These are phyloP conservation scores for Chlorella vulgaris DNA, from an alignment of 139 green algal genomes.

Conservation along the genomic window DNA sequence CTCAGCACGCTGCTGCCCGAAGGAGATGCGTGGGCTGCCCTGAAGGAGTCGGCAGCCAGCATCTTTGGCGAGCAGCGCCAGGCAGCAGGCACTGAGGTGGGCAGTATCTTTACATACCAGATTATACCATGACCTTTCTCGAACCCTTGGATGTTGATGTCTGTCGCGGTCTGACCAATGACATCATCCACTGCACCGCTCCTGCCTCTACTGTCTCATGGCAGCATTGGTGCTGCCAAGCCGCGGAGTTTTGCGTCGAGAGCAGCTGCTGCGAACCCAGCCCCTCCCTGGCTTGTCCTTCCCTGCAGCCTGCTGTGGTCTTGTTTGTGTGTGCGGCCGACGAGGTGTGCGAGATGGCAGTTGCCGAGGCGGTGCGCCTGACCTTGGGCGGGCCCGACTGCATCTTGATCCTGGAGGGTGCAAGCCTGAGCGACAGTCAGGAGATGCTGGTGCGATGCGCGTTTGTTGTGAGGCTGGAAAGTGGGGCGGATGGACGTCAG, in stretches of 20 bases:
- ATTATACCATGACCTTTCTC: not conserved
- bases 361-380: not conserved
- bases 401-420: not conserved
- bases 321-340: not conserved
- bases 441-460: not conserved
- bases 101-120: not conserved
- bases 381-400: not conserved
- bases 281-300: not conserved
- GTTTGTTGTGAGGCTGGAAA: not conserved
- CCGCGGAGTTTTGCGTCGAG: no score
- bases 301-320: not conserved
- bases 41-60: not conserved
- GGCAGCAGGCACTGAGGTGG: not conserved
- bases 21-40: not conserved
- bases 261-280: no score
- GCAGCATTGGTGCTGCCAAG: no score
- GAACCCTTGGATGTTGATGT: not conserved
- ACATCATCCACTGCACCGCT: no score
- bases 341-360: not conserved
- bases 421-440: not conserved
- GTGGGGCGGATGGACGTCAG: no score
- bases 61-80: not conserved
- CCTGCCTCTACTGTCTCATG: no score
- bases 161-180: not conserved
- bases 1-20: not conserved